A percentile compares a stretch with the other conserved stretches of the same genome.
These are phyloP conservation scores for Tagetes erecta DNA, from an alignment of 129 eudicot genomes.

Conservation along the genomic window DNA sequence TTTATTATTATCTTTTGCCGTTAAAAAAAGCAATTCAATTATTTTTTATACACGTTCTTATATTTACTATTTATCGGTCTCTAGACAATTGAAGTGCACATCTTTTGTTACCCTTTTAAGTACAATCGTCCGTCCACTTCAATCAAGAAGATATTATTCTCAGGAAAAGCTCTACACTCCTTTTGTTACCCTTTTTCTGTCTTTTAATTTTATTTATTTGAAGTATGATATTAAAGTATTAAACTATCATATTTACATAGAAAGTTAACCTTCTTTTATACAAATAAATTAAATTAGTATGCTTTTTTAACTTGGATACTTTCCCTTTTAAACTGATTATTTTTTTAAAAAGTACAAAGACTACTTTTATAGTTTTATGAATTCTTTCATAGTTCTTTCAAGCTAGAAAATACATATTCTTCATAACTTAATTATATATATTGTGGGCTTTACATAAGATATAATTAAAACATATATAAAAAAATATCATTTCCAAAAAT, in stretches of 20 bases:
- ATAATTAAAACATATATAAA: neutral
- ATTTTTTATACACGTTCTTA: constrained; percentile 8
- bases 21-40: too few species aligned
- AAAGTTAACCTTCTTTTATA: constrained; percentile 1
- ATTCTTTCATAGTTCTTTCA: too few species aligned
- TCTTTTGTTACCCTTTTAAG: constrained; percentile 9
- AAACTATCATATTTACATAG: neutral
- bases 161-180: constrained; percentile 19
- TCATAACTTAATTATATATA: neutral
- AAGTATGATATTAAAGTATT: neutral
- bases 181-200: constrained; percentile 14
- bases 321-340: neutral
- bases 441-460: neutral
- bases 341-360: neutral
- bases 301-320: neutral
- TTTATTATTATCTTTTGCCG: neutral
- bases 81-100: neutral
- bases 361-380: too few species aligned
- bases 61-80: neutral
- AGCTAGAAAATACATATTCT: too few species aligned
- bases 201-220: neutral
- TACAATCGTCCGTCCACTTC: constrained; percentile 13
- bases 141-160: constrained; percentile 29
- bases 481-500: neutral
- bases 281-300: neutral